Percentiles rank a stretch among this genome's conserved stretches.
phyloP scores from a whole-genome alignment of 78 protist species.

The Dictyostelium capitatum region DNA sequence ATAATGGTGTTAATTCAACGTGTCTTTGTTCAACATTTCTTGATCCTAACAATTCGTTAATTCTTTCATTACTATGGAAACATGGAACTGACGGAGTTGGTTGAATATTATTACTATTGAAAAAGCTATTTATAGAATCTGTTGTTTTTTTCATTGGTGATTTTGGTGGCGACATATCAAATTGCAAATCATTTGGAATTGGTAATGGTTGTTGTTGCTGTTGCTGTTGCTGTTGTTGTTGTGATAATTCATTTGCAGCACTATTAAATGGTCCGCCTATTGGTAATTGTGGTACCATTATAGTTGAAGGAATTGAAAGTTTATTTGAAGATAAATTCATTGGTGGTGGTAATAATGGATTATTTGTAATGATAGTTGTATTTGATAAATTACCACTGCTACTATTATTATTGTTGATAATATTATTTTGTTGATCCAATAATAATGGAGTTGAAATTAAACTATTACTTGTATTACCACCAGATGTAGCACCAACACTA shows the following conservation, averaged over 20 bases:
- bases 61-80: slow-evolving; percentile 23
- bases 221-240: neutral
- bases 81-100: neutral
- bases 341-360: slow-evolving; percentile 40
- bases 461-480: too few relatives aligned
- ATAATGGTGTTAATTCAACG: slow-evolving; percentile 79
- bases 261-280: neutral
- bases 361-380: neutral
- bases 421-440: neutral
- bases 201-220: neutral
- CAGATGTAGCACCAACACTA: neutral
- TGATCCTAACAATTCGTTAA: slow-evolving; percentile 19
- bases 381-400: neutral
- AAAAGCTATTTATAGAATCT: slow-evolving; percentile 11
- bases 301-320: slow-evolving; percentile 46
- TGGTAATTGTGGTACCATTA: slow-evolving; percentile 9
- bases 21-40: slow-evolving; percentile 34
- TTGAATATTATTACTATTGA: neutral
- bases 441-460: slow-evolving; percentile 12
- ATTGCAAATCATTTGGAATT: slow-evolving; percentile 32
- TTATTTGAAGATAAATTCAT: slow-evolving; percentile 25
- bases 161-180: slow-evolving; percentile 80
- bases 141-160: slow-evolving; percentile 65
- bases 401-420: neutral
- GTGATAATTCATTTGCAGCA: neutral